Percentiles rank a stretch among this genome's conserved stretches.
Conservation (phyloP, 139 green algal species). For the Chlorella ohadii region DNA sequence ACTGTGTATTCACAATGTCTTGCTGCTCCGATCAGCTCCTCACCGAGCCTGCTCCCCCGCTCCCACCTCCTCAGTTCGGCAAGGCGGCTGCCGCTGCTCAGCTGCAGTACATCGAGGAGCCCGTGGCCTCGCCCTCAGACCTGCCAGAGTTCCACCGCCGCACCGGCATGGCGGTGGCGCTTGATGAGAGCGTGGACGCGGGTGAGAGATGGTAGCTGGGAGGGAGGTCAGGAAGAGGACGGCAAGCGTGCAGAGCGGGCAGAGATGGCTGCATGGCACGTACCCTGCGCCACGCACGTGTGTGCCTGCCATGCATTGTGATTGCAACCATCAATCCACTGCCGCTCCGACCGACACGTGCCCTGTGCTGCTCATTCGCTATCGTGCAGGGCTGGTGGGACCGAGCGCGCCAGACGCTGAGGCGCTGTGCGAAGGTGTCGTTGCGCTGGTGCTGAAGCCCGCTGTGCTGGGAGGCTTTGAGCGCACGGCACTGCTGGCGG, state of each 20-base stretch:
- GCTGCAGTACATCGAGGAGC: constrained; percentile 91
- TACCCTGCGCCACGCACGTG: too few relatives aligned
- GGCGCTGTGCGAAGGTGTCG: constrained; percentile 39
- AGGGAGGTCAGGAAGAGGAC: too few relatives aligned
- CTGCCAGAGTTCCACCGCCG: constrained; percentile 66
- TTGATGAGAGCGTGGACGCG: constrained; percentile 92
- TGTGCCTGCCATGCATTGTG: not conserved
- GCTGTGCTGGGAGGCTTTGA: constrained; percentile 77
- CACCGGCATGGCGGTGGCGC: constrained; percentile 70
- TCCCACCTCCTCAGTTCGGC: constrained; percentile 51
- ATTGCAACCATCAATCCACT: too few relatives aligned
- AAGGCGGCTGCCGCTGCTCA: constrained; percentile 1
- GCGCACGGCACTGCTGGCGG: constrained; percentile 45
- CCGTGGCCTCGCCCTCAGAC: constrained; percentile 59
- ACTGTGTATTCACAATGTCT: too few relatives aligned
- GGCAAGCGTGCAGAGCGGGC: too few relatives aligned
- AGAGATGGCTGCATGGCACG: too few relatives aligned
- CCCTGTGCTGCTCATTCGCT: too few relatives aligned
- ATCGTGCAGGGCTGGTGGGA: constrained; percentile 35
- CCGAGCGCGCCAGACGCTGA: not conserved
- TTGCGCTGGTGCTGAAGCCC: constrained; percentile 85
- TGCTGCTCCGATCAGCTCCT: too few relatives aligned
- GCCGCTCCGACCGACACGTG: too few relatives aligned
- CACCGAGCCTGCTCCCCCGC: too few relatives aligned
- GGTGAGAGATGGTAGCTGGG: too few relatives aligned